A percentile compares a stretch with the other conserved stretches of the same genome.
phyloP scores from a whole-genome alignment of 129 eudicot species.

The Deinandra increscens region DNA sequence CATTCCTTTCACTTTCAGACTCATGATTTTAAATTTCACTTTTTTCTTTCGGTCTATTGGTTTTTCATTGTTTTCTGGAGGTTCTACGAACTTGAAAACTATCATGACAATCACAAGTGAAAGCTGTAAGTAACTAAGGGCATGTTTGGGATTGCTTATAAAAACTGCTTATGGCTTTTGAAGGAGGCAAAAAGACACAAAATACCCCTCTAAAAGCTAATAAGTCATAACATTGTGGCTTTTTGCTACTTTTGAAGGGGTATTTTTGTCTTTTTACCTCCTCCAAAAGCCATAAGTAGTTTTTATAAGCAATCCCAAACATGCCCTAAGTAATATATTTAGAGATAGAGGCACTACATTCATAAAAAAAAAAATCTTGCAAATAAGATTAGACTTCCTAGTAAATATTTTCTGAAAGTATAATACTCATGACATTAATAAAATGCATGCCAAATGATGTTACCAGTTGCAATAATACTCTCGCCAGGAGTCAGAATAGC shows the following conservation, averaged over 20 bases:
- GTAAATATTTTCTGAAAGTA: background rate
- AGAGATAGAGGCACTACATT: slow-evolving; percentile 1
- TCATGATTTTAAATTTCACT: slow-evolving; percentile 74
- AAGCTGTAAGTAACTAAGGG: too few species aligned
- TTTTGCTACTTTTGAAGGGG: too few species aligned
- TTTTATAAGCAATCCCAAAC: too few species aligned
- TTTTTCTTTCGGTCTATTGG: slow-evolving; percentile 55
- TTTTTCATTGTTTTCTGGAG: slow-evolving; percentile 70
- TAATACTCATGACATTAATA: background rate
- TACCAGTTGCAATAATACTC: slow-evolving; percentile 83
- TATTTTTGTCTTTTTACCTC: too few species aligned
- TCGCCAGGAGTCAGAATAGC: slow-evolving; percentile 82
- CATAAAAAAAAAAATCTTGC: background rate
- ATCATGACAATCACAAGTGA: slow-evolving; percentile 22
- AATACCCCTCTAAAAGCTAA: too few species aligned
- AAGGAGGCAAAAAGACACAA: too few species aligned
- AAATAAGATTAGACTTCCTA: background rate
- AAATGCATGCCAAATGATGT: background rate
- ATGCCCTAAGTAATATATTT: too few species aligned
- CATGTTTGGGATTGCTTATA: too few species aligned
- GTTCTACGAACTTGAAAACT: slow-evolving; percentile 87
- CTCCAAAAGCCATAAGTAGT: too few species aligned
- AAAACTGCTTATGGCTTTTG: too few species aligned
- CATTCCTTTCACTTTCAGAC: slow-evolving; percentile 67
- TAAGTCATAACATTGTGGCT: too few species aligned